These are phyloP conservation scores for Dictyostelium intermedium DNA, from an alignment of 78 protist species.

Conservation along the genomic window DNA sequence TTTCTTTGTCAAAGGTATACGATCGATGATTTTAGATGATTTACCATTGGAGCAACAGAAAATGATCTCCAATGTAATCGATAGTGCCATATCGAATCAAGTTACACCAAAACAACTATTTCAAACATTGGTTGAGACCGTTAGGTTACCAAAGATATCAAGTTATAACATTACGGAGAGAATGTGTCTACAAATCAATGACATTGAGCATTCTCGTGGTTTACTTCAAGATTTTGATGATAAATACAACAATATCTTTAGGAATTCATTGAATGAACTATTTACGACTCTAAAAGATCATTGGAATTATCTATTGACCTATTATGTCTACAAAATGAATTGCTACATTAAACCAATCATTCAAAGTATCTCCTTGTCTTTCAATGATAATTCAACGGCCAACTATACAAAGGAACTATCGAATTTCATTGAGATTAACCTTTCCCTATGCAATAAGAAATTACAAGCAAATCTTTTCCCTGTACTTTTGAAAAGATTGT, in stretches of 20 bases:
- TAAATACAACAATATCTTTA: neutral
- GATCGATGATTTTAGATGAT: neutral
- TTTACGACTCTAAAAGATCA: conserved; percentile 17
- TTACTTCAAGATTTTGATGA: conserved; percentile 49
- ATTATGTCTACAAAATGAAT: conserved; percentile 20
- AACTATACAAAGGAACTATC: neutral
- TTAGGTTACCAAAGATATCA: neutral
- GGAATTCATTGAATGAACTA: conserved; percentile 16
- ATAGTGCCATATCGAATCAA: neutral
- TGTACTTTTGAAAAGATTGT: neutral
- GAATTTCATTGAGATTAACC: neutral
- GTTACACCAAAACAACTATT: conserved; percentile 1
- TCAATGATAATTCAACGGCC: neutral
- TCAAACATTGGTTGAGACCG: neutral
- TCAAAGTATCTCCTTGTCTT: conserved; percentile 9
- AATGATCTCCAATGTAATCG: neutral
- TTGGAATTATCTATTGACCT: conserved; percentile 18
- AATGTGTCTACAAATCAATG: conserved; percentile 60
- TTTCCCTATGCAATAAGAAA: neutral
- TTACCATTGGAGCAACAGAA: neutral
- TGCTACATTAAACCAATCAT: conserved; percentile 26
- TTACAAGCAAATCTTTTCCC: neutral
- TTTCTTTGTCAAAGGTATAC: conserved; percentile 16
- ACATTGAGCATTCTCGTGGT: conserved; percentile 45
- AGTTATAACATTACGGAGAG: neutral